Percentiles rank a stretch among this genome's conserved stretches.
phyloP scores from a whole-genome alignment of 768 basidiomycete species.

The Pleurotus tuoliensis region DNA sequence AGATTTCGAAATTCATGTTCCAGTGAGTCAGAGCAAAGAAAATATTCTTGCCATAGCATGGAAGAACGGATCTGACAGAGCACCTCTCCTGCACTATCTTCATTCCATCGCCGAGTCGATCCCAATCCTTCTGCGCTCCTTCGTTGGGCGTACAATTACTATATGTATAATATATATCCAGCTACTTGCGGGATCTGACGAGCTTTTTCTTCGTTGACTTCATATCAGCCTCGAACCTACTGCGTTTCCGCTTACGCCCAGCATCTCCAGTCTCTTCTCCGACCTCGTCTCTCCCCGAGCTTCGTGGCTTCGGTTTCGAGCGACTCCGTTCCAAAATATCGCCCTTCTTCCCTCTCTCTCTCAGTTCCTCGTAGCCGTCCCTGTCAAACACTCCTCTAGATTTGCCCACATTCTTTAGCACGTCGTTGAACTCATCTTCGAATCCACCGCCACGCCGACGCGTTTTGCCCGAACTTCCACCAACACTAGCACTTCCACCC shows the following conservation, averaged over 20 bases:
- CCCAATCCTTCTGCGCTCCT: no score
- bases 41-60: no score
- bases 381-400: slow-evolving; percentile 36
- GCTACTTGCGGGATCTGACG: slow-evolving; percentile 10
- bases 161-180: neutral
- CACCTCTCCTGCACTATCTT: no score
- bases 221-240: slow-evolving; percentile 46
- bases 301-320: slow-evolving; percentile 14
- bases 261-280: slow-evolving; percentile 23
- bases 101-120: no score
- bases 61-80: no score
- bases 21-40: no score
- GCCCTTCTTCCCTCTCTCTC: slow-evolving; percentile 62
- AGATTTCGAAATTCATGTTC: no score
- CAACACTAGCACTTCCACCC: slow-evolving; percentile 57
- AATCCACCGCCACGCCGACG: slow-evolving; percentile 64
- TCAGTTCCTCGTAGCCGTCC: slow-evolving; percentile 82
- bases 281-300: slow-evolving; percentile 24
- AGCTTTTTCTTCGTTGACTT: slow-evolving; percentile 38
- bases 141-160: neutral
- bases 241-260: slow-evolving; percentile 35
- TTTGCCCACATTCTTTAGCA: slow-evolving; percentile 60
- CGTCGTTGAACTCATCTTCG: slow-evolving; percentile 82
- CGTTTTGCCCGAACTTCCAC: slow-evolving; percentile 43
- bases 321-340: slow-evolving; percentile 60